Conservation (phyloP, 2,329 filamentous ascomycete species). For the Venturiaceae sp. region DNA sequence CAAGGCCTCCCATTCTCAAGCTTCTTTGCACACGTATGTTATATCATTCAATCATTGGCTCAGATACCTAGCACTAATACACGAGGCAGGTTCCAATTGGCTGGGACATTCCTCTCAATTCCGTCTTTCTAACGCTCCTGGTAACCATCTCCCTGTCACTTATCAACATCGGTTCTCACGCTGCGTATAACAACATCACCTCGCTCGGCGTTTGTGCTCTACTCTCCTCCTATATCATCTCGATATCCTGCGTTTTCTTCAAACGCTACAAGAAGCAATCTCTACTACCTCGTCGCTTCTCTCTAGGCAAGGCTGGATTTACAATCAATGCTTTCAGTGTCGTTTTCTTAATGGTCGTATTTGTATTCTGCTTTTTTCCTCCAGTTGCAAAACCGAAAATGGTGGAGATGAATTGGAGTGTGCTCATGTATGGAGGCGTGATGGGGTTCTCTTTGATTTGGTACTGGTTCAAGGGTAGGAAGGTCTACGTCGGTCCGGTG, state of each 20-base stretch:
- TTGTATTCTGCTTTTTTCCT: constrained; percentile 35
- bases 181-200: constrained; percentile 33
- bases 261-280: constrained; percentile 31
- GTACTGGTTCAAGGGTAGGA: constrained; percentile 30
- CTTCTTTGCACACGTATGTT: constrained; percentile 9
- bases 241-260: constrained; percentile 36
- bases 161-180: constrained; percentile 42
- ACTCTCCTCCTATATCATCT: constrained; percentile 34
- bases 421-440: constrained; percentile 34
- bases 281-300: constrained; percentile 33
- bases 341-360: constrained; percentile 27
- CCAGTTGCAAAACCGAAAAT: constrained; percentile 24
- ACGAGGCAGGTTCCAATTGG: constrained; percentile 6
- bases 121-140: constrained; percentile 35
- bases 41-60: not conserved
- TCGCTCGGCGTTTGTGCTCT: constrained; percentile 32
- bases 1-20: constrained; percentile 24
- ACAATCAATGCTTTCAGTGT: constrained; percentile 32
- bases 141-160: constrained; percentile 36
- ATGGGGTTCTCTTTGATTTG: constrained; percentile 32
- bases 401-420: constrained; percentile 38
- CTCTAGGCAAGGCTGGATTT: constrained; percentile 33
- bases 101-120: constrained; percentile 33
- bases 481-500: constrained; percentile 27
- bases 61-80: not conserved